A percentile compares a stretch with the other conserved stretches of the same genome.
phyloP scores from a whole-genome alignment of 23 red algal genomes.

The Cyanidium caldarium region DNA sequence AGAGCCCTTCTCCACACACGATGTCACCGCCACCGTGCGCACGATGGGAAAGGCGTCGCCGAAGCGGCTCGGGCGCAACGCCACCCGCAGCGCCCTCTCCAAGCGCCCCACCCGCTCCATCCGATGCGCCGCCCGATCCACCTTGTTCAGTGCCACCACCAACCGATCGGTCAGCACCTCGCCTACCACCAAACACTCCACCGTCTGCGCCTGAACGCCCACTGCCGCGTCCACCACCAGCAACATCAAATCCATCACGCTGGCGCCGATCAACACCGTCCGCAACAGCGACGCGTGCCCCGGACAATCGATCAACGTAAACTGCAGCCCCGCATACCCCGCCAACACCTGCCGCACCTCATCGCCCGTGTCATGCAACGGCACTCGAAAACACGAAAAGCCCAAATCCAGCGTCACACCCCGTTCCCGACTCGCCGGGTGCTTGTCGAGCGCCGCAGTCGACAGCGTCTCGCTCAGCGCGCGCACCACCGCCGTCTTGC shows the following conservation, averaged over 20 bases:
- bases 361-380: not conserved
- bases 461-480: slow-evolving; percentile 16
- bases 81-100: not conserved
- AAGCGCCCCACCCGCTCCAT: not conserved
- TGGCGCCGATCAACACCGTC: slow-evolving; percentile 5
- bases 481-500: slow-evolving; percentile 32
- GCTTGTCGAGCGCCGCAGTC: slow-evolving; percentile 31
- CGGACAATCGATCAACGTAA: slow-evolving; percentile 29
- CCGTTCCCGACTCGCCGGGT: slow-evolving; percentile 8
- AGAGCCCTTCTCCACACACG: too few relatives aligned
- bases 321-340: not conserved
- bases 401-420: slow-evolving; percentile 34
- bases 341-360: not conserved
- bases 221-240: slow-evolving; percentile 18
- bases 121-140: slow-evolving; percentile 3
- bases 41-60: too few relatives aligned
- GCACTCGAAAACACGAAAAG: slow-evolving; percentile 11
- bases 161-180: slow-evolving; percentile 7
- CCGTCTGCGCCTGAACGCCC: slow-evolving; percentile 20
- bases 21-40: too few relatives aligned
- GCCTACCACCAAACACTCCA: slow-evolving; percentile 19
- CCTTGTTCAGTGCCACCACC: slow-evolving; percentile 24
- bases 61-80: not conserved
- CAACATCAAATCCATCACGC: slow-evolving; percentile 20
- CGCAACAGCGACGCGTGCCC: slow-evolving; percentile 22